Percentiles rank a stretch among this genome's conserved stretches.
Evolutionary conservation across 768 basidiomycete genomes (phyloP).

Genomic region (Serendipita sp.): DNA sequence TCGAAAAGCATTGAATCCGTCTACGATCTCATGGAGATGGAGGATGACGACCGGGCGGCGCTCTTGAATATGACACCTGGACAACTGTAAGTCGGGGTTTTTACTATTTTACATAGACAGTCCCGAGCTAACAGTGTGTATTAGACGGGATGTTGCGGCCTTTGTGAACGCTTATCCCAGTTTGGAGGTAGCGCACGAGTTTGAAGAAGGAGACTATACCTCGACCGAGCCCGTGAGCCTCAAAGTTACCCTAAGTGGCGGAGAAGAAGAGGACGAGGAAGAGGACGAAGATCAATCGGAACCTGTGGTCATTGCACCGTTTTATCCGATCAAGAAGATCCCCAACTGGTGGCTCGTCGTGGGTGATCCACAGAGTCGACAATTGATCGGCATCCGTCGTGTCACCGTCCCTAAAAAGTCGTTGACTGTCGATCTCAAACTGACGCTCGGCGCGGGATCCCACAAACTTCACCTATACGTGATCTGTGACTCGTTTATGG

Average conservation of each 20-base stretch:
- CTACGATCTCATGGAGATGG: slow-evolving; percentile 97
- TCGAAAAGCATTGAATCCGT: slow-evolving; percentile 71
- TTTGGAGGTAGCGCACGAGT: slow-evolving; percentile 71
- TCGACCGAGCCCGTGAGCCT: slow-evolving; percentile 73
- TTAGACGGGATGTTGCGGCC: slow-evolving; percentile 74
- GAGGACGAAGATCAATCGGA: slow-evolving; percentile 37
- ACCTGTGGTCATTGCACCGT: slow-evolving; percentile 81
- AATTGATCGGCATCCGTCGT: slow-evolving; percentile 74
- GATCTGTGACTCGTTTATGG: slow-evolving; percentile 84
- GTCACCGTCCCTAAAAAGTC: slow-evolving; percentile 58
- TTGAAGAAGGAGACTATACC: slow-evolving; percentile 76
- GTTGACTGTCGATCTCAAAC: slow-evolving; percentile 76
- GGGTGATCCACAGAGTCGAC: slow-evolving; percentile 64
- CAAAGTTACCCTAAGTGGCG: slow-evolving; percentile 63
- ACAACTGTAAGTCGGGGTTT: no score
- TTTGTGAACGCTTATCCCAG: slow-evolving; percentile 97
- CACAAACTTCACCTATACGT: slow-evolving; percentile 76
- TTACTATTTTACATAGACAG: background rate
- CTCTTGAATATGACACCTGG: slow-evolving; percentile 68
- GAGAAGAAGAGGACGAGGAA: slow-evolving; percentile 59
- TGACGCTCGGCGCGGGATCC: slow-evolving; percentile 69
- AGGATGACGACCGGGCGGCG: slow-evolving; percentile 71
- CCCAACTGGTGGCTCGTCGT: slow-evolving; percentile 97
- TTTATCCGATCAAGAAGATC: slow-evolving; percentile 80
- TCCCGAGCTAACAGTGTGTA: background rate